phyloP scores from a whole-genome alignment of 768 basidiomycete species.

The Serendipita sp. region DNA sequence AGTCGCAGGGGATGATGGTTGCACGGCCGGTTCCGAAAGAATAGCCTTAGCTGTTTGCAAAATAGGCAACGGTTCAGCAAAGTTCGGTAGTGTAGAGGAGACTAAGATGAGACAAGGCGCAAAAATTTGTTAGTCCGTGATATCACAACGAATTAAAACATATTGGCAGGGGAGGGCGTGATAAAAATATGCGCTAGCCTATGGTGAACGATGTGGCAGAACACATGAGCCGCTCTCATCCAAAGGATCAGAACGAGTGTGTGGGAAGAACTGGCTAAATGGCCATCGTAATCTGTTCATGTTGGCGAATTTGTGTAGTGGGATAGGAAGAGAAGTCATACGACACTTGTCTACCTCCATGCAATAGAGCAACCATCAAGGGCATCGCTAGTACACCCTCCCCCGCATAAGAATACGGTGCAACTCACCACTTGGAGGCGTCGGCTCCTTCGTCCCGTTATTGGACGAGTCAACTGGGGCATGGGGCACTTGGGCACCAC shows the following conservation, averaged over 20 bases:
- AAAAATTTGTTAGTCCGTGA: not conserved
- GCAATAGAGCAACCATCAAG: not conserved
- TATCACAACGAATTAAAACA: not conserved
- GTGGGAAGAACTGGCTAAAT: not conserved
- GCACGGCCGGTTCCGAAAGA: not conserved
- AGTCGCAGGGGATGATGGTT: not conserved
- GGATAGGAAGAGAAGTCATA: not conserved
- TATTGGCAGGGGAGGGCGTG: not conserved
- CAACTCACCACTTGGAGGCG: constrained; percentile 4
- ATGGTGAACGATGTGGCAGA: not conserved
- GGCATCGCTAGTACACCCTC: not conserved
- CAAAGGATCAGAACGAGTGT: too few relatives aligned
- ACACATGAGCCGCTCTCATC: not conserved
- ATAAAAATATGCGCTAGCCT: not conserved
- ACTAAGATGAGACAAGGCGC: not conserved
- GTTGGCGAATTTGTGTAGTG: not conserved
- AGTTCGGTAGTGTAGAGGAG: not conserved
- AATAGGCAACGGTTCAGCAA: not conserved
- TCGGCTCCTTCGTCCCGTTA: not conserved
- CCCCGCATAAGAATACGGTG: not conserved
- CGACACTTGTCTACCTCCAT: not conserved
- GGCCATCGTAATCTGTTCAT: not conserved
- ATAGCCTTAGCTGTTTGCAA: not conserved
- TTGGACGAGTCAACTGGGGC: not conserved
- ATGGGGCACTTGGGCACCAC: not conserved